Percentiles rank a stretch among this genome's conserved stretches.
Evolutionary conservation across 2,329 filamentous ascomycete genomes (phyloP).

Genomic region (Zymoseptoria crescenta): DNA sequence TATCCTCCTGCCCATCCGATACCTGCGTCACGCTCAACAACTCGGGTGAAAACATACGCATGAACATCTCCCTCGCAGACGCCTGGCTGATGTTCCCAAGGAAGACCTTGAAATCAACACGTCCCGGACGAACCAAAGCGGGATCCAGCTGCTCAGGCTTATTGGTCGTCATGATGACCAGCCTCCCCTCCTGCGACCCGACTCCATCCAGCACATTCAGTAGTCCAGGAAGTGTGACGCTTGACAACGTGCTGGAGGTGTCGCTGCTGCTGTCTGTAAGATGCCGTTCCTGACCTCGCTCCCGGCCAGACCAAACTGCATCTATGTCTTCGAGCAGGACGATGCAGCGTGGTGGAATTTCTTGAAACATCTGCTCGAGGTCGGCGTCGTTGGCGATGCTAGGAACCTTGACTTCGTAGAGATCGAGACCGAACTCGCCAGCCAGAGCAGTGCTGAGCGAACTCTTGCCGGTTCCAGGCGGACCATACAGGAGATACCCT

Average conservation of each 20-base stretch:
- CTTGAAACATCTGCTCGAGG: conserved; percentile 34
- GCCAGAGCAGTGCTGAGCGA: conserved; percentile 31
- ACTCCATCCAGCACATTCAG: conserved; percentile 77
- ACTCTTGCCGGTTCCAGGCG: conserved; percentile 32
- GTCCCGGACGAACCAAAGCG: conserved; percentile 63
- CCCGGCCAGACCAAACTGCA: conserved; percentile 24
- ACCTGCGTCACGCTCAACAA: conserved; percentile 12
- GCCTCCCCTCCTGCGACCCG: conserved; percentile 64
- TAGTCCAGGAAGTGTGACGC: conserved; percentile 54
- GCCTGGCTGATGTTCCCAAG: conserved; percentile 16
- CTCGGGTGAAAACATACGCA: conserved; percentile 21
- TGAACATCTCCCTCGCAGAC: conserved; percentile 19
- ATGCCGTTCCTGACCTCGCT: conserved; percentile 20
- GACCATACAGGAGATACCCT: conserved; percentile 71
- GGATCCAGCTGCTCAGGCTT: conserved; percentile 62
- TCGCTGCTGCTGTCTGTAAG: conserved; percentile 12
- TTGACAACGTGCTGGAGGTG: conserved; percentile 43
- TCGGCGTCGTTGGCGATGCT: conserved; percentile 53
- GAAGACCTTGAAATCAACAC: conserved; percentile 47
- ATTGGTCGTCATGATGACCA: conserved; percentile 76
- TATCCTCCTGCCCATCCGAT: neutral
- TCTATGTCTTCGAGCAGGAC: conserved; percentile 39
- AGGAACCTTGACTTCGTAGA: conserved; percentile 33
- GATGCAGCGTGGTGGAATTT: conserved; percentile 35
- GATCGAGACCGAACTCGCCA: conserved; percentile 34